Conservation (phyloP, 495 filamentous ascomycete genomes). For the Trichoderma gamsii region DNA sequence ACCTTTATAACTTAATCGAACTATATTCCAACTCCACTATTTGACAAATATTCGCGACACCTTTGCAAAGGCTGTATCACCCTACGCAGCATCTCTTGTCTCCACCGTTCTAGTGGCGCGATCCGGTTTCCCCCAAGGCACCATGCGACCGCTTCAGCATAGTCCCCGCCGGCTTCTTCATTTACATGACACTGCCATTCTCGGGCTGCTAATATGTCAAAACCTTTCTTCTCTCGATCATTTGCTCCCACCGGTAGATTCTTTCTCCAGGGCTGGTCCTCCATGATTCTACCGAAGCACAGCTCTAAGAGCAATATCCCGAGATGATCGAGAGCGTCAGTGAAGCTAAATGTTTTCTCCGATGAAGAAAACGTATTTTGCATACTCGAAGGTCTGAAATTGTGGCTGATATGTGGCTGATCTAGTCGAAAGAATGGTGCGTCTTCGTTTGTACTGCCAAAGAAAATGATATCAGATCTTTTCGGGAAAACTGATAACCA, state of each 20-base stretch:
- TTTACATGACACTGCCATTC: constrained; percentile 26
- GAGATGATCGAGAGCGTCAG: constrained; percentile 47
- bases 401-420: constrained; percentile 27
- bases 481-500: constrained; percentile 18
- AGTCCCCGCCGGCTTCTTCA: constrained; percentile 33
- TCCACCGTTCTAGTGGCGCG: constrained; percentile 14
- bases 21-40: background rate
- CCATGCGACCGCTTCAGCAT: constrained; percentile 31
- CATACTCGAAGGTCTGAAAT: constrained; percentile 29
- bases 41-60: constrained; percentile 11
- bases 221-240: constrained; percentile 16
- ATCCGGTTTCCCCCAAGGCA: constrained; percentile 25
- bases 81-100: constrained; percentile 19
- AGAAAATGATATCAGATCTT: constrained; percentile 21
- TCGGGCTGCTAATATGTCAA: constrained; percentile 26
- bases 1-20: background rate
- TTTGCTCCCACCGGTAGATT: constrained; percentile 18
- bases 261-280: constrained; percentile 20
- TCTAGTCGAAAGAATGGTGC: background rate
- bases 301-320: constrained; percentile 44
- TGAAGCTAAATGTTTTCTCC: constrained; percentile 21
- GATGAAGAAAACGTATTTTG: constrained; percentile 56
- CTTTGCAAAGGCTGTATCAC: constrained; percentile 19
- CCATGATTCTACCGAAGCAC: constrained; percentile 30
- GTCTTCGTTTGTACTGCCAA: background rate